A percentile compares a stretch with the other conserved stretches of the same genome.
phyloP scores from a whole-genome alignment of 352 stramenopile species.

The Phytophthora kernoviae region DNA sequence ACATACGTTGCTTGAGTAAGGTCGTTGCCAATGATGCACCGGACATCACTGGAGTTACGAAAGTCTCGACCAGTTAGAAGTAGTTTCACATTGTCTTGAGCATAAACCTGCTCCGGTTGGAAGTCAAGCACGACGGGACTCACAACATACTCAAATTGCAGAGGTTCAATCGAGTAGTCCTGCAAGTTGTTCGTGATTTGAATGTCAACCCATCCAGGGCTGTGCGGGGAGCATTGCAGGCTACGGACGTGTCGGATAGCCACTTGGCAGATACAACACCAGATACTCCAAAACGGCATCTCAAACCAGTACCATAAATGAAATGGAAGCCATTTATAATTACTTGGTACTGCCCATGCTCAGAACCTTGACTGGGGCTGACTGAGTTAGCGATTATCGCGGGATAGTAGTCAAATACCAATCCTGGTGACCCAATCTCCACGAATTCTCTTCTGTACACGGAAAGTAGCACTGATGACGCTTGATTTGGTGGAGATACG shows the following conservation, averaged over 20 bases:
- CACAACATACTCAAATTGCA: constrained; percentile 45
- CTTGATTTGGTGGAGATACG: constrained; percentile 25
- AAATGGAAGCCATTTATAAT: constrained; percentile 44
- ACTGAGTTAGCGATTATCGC: constrained; percentile 17
- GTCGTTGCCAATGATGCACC: constrained; percentile 42
- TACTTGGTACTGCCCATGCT: constrained; percentile 31
- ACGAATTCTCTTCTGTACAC: constrained; percentile 23
- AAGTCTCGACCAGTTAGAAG: constrained; percentile 41
- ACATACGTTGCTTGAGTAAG: constrained; percentile 29
- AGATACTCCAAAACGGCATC: constrained; percentile 50
- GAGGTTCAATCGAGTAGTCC: constrained; percentile 43
- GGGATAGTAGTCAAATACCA: constrained; percentile 33
- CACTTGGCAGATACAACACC: constrained; percentile 35
- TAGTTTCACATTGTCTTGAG: constrained; percentile 8
- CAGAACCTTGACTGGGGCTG: constrained; percentile 33
- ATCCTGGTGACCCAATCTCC: not conserved
- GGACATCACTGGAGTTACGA: constrained; percentile 37
- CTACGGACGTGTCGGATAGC: constrained; percentile 35
- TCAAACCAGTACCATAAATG: constrained; percentile 28
- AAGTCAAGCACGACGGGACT: constrained; percentile 42
- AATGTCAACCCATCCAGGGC: constrained; percentile 36
- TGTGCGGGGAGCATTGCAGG: constrained; percentile 37
- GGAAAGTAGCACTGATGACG: constrained; percentile 28
- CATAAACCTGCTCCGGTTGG: constrained; percentile 20
- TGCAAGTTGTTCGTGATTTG: constrained; percentile 64